phyloP scores from a whole-genome alignment of 1,139 yeast genomes.

The Yamadazyma spencermartinsiae region DNA sequence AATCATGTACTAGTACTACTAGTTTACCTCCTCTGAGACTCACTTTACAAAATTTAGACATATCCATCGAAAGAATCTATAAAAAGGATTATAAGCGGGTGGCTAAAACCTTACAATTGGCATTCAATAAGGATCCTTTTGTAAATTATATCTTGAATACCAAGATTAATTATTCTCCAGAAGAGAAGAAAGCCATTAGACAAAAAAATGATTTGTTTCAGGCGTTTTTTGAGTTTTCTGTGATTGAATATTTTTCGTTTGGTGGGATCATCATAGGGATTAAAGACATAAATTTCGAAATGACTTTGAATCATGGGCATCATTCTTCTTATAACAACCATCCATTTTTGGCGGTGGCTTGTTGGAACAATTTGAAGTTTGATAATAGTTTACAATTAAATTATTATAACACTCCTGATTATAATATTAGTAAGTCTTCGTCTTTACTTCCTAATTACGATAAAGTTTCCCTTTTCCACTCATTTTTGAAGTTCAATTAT shows the following conservation, averaged over 20 bases:
- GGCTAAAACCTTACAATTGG: slow-evolving; percentile 38
- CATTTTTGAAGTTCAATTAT: slow-evolving; percentile 31
- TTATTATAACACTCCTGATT: slow-evolving; percentile 11
- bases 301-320: slow-evolving; percentile 10
- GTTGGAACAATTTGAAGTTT: slow-evolving; percentile 37
- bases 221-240: slow-evolving; percentile 38
- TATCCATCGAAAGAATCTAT: slow-evolving; percentile 31
- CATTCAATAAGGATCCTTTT: slow-evolving; percentile 45
- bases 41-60: slow-evolving; percentile 22
- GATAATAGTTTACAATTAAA: slow-evolving; percentile 26
- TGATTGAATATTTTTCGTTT: slow-evolving; percentile 34
- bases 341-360: slow-evolving; percentile 38
- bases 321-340: slow-evolving; percentile 10
- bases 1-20: neutral
- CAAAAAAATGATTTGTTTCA: slow-evolving; percentile 35
- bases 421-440: slow-evolving; percentile 18
- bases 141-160: slow-evolving; percentile 42
- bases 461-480: slow-evolving; percentile 28
- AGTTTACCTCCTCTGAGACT: slow-evolving; percentile 19
- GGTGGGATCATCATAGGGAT: slow-evolving; percentile 36
- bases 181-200: slow-evolving; percentile 18
- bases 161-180: slow-evolving; percentile 21
- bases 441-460: slow-evolving; percentile 9
- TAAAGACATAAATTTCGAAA: slow-evolving; percentile 35
- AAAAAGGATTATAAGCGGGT: slow-evolving; percentile 39